Base-by-base conservation (phyloP, 768 basidiomycete species). In the Arthromyces matolae region DNA sequence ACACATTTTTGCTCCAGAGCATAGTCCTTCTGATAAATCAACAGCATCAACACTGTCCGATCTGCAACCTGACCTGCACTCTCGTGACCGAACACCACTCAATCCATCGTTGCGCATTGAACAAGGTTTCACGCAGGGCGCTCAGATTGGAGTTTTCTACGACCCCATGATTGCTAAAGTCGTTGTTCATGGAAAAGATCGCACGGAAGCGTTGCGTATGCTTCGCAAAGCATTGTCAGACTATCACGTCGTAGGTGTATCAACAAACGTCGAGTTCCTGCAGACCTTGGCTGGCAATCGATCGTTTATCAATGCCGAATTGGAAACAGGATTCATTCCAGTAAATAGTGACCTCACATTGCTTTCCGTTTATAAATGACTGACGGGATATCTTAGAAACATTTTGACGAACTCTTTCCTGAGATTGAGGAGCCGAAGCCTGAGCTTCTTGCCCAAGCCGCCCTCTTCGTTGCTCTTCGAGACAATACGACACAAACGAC, bases 161-260 rank as follows among this genome's bases (percentile, higher is more conserved):
- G 91, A 94, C 57, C 90, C 91, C 0, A 84, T 94, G 82, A 93
- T 94, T 49, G 84, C 89, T 3, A 94, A 94, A 63, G 83, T 96
- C 5, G 86, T 97, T 14, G 90, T 89, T 8, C 89, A 92, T 55
- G 93, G 90, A 12, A 71, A 80, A 22, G 87, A 93, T 64, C 78
- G 93, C 18, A 80, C 81, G 2, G 90, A 93, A 60, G 93, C 93
- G 0, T 64, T 97, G 59, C 75, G 90, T 14, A 75, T 90, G 60
- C 73, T 96, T 51, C 70, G 89, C 3, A 82, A 81, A 47, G 92
- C 90, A 4, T 66, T 96, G 32, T 89, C 86, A 44, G 85, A 93
- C 53, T 97, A 95, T 62, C 81, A 85, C 58, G 88, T 96, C 40
- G 91, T 93, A 0, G 93, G 93, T 14, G 85, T 94, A 10, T 81